phyloP scores from a whole-genome alignment of 169 alveolate genomes.

The Sarcocystis neurona region DNA sequence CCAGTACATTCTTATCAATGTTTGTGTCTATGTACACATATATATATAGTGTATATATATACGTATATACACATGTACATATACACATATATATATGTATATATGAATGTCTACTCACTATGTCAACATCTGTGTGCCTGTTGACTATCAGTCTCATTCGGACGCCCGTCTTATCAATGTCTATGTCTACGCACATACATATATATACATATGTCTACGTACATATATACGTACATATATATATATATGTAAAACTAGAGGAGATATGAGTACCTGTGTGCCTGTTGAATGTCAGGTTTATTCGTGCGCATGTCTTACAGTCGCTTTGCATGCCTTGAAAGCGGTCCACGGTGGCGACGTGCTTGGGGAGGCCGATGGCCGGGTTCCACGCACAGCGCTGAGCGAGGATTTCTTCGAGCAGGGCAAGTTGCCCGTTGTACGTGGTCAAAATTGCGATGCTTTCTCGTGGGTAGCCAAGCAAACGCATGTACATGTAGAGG shows the following conservation, averaged over 20 bases:
- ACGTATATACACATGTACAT: too few species aligned
- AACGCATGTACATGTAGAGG: constrained; percentile 90
- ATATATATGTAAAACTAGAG: background rate
- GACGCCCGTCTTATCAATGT: too few species aligned
- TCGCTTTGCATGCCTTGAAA: constrained; percentile 93
- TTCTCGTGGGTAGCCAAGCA: constrained; percentile 84
- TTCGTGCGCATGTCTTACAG: too few species aligned
- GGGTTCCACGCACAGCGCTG: constrained; percentile 82
- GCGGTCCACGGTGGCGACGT: constrained; percentile 84
- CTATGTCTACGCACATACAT: background rate
- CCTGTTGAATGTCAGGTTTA: too few species aligned
- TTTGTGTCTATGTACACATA: too few species aligned
- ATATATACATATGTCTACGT: background rate
- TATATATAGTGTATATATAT: too few species aligned
- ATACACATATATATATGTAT: too few species aligned
- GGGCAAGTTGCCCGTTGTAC: constrained; percentile 93
- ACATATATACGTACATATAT: background rate
- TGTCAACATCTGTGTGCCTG: too few species aligned
- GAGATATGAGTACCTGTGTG: background rate
- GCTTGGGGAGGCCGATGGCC: constrained; percentile 76
- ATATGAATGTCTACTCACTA: too few species aligned
- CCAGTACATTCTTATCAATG: too few species aligned
- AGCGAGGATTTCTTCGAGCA: constrained; percentile 79
- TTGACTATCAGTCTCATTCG: too few species aligned
- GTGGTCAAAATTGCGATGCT: constrained; percentile 86